Percentiles rank a stretch among this genome's conserved stretches.
phyloP scores from a whole-genome alignment of 1,139 yeast genomes.

The Sporopachydermia cereana region DNA sequence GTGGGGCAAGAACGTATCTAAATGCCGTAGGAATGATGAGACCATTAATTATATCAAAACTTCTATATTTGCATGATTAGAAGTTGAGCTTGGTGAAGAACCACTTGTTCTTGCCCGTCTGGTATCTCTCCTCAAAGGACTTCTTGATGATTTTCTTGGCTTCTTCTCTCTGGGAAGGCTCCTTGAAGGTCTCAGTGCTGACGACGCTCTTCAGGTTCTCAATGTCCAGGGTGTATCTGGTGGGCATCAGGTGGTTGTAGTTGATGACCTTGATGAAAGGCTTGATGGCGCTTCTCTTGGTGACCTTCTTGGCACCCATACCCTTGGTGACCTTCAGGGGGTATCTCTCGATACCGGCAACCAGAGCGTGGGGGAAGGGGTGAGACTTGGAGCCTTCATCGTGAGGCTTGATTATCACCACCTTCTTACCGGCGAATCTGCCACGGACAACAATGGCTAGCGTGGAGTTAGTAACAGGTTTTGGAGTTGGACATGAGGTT shows the following conservation, averaged over 20 bases:
- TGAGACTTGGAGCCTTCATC: constrained; percentile 99
- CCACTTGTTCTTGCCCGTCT: constrained; percentile 99
- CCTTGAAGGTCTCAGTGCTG: constrained; percentile 88
- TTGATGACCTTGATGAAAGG: constrained; percentile 98
- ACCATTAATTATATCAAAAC: no score
- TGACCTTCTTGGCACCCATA: constrained; percentile 92
- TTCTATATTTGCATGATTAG: constrained; percentile 33
- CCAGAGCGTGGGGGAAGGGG: constrained; percentile 99
- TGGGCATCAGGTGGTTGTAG: constrained; percentile 99
- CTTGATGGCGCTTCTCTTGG: constrained; percentile 97
- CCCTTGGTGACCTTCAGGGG: constrained; percentile 95
- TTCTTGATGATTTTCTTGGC: constrained; percentile 98
- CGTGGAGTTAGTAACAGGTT: constrained; percentile 15
- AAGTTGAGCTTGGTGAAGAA: constrained; percentile 98
- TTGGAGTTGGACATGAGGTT: constrained; percentile 6
- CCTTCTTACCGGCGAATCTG: constrained; percentile 99
- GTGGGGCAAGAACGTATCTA: no score
- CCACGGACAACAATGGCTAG: constrained; percentile 99
- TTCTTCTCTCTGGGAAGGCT: constrained; percentile 98
- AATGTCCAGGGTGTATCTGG: constrained; percentile 97
- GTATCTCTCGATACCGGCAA: constrained; percentile 98
- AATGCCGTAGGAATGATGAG: no score
- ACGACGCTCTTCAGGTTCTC: constrained; percentile 90
- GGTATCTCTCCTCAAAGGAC: constrained; percentile 99
- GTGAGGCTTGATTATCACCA: constrained; percentile 96